Evolutionary conservation across 2,329 filamentous ascomycete genomes (phyloP), one percentile per base, ranked within the genome.

Genomic region (Calycina herbarum): DNA sequence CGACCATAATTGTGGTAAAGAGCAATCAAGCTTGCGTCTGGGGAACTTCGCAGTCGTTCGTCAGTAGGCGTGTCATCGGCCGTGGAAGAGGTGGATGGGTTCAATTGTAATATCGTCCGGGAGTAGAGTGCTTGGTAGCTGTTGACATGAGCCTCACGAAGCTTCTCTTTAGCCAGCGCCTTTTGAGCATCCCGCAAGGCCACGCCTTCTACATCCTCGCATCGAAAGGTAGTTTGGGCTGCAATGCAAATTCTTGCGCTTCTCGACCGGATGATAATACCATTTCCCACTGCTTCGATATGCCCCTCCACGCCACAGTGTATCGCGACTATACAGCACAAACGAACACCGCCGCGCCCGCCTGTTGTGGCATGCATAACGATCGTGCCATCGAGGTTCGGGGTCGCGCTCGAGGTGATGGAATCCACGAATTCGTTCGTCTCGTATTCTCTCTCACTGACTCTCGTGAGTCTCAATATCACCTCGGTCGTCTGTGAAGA

Each of bases 341-440:
- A 17, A 17, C 15, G 15, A 20, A 20, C 20, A 20, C 42, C 20
- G 10, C 20, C 42, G 5, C 20, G 15, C 42, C 42, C 42, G 20
- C 42, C 42, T 48, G 42, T 20, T 17, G 77, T 78, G 33, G 77
- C 74, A 65, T 76, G 76, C 78, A 79, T 79, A 20, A 73, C 73
- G 59, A 79, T 77, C 13, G 70, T 74, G 57, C 73, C 70, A 33
- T 75, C 70, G 15, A 7, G 10, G 42, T 48, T 20, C 7, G 3
- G 31, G 6, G 31, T 33, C 15, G 20, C 20, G 10, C 10, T 67
- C 70, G 13, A 73, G 51, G 38, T 61, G 35, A 80, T 64, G 17
- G 77, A 77, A 66, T 80, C 79, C 24, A 80, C 70, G 68, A 79
- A 80, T 64, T 80, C 79, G 67, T 80, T 78, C 5, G 77, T 78